Conservation (phyloP, 371 early-diverging fungal species). For the Actinomortierella wolfii region DNA sequence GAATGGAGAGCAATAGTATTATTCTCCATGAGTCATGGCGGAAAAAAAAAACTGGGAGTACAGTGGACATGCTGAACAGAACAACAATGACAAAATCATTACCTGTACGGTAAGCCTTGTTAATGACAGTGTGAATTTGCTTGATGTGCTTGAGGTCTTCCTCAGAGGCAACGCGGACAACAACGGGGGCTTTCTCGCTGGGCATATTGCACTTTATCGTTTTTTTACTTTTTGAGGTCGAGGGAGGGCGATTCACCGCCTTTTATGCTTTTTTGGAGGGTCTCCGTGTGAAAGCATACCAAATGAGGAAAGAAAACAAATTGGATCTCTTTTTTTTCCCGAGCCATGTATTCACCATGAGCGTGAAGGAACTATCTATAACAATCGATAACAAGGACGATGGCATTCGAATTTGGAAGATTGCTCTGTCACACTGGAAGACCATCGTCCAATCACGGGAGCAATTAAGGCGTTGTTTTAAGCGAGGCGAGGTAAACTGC, state of each 20-base stretch:
- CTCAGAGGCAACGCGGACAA: conserved; percentile 23
- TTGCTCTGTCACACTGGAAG: conserved; percentile 38
- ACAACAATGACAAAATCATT: neutral
- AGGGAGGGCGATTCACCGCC: too few species aligned
- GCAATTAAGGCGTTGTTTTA: conserved; percentile 39
- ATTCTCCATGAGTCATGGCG: neutral
- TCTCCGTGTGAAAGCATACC: too few species aligned
- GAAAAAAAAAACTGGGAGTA: neutral
- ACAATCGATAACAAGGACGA: conserved; percentile 21
- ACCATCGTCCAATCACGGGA: conserved; percentile 37
- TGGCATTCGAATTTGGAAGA: conserved; percentile 36
- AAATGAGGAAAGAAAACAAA: neutral
- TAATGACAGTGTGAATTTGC: conserved; percentile 33
- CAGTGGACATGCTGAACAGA: neutral
- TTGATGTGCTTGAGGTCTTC: conserved; percentile 16
- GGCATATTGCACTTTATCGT: neutral
- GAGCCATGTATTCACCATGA: too few species aligned
- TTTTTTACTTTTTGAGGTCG: neutral
- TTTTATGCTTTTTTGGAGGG: too few species aligned
- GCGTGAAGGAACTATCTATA: conserved; percentile 21
- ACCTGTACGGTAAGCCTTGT: conserved; percentile 42
- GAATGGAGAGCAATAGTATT: neutral
- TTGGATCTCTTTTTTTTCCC: neutral
- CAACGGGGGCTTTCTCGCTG: conserved; percentile 18
- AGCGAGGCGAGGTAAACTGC: conserved; percentile 39